phyloP scores from a whole-genome alignment of 2,329 filamentous ascomycete species.

The Cytospora chrysosperma region DNA sequence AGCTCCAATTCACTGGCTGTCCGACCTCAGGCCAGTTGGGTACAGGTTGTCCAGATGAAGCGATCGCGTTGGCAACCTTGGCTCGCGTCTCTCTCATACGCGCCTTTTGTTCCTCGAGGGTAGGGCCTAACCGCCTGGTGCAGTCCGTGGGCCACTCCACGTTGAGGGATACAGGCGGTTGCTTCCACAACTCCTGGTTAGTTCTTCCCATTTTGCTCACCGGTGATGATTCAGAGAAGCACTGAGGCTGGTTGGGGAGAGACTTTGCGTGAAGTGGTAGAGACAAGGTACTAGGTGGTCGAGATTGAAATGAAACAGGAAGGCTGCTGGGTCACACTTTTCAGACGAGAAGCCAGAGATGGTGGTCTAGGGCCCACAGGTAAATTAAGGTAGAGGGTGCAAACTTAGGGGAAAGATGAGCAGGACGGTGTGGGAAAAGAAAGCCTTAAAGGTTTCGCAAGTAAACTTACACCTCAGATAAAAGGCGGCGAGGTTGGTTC shows the following conservation, averaged over 20 bases:
- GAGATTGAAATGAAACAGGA: not conserved
- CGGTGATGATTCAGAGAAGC: not conserved
- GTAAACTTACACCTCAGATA: not conserved
- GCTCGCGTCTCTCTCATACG: constrained; percentile 11
- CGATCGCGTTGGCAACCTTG: constrained; percentile 1
- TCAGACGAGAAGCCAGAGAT: not conserved
- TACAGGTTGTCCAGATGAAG: not conserved
- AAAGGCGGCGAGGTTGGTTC: not conserved
- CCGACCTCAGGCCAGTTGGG: constrained; percentile 11
- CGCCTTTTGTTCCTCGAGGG: constrained; percentile 11
- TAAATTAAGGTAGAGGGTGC: not conserved
- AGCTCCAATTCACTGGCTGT: constrained; percentile 1
- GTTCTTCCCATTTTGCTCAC: not conserved
- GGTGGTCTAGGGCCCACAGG: not conserved
- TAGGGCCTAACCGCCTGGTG: not conserved
- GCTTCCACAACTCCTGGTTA: constrained; percentile 11
- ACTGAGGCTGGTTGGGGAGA: not conserved
- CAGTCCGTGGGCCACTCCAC: constrained; percentile 11
- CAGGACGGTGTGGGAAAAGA: not conserved
- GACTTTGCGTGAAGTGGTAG: not conserved
- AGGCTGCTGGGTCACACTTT: not conserved
- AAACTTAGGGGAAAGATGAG: not conserved
- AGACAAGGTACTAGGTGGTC: not conserved
- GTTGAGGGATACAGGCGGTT: constrained; percentile 10
- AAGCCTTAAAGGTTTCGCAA: not conserved